Percentiles rank a stretch among this genome's conserved stretches.
Evolutionary conservation across 768 basidiomycete species (phyloP).

Genomic region (Sporobolomyces phaffii): DNA sequence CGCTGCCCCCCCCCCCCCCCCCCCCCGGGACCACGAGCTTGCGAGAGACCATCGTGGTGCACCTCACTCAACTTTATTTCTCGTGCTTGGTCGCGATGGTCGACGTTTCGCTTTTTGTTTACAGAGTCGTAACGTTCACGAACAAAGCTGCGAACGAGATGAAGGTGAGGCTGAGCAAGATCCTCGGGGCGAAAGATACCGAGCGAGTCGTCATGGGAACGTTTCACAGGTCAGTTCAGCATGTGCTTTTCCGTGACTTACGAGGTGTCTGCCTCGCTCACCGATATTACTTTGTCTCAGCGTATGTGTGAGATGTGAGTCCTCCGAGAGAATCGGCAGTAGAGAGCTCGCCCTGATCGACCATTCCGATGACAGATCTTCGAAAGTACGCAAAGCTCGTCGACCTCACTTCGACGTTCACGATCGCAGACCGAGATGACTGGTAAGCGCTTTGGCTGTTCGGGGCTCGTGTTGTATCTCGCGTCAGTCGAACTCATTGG

Average conservation of each 20-base stretch:
- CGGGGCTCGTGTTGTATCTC: too few species aligned
- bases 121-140: conserved; percentile 62
- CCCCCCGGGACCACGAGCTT: too few species aligned
- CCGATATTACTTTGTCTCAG: neutral
- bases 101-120: neutral
- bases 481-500: too few species aligned
- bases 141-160: conserved; percentile 71
- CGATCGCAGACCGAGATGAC: conserved; percentile 67
- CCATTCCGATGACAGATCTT: conserved; percentile 50
- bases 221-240: conserved; percentile 29
- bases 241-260: too few species aligned
- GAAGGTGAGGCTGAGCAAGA: conserved; percentile 60
- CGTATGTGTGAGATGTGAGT: conserved; percentile 30
- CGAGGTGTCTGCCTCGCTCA: too few species aligned
- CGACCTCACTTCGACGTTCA: conserved; percentile 65
- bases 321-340: conserved; percentile 41
- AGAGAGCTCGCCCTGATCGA: too few species aligned
- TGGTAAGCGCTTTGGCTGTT: conserved; percentile 5
- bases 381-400: conserved; percentile 59
- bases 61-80: too few species aligned
- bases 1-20: too few species aligned
- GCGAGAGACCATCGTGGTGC: too few species aligned
- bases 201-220: conserved; percentile 53
- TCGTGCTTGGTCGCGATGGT: too few species aligned
- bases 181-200: conserved; percentile 61